Percentiles rank a stretch among this genome's conserved stretches.
Evolutionary conservation across 805 yeast species (phyloP).

Genomic region (Candida dendrica): DNA sequence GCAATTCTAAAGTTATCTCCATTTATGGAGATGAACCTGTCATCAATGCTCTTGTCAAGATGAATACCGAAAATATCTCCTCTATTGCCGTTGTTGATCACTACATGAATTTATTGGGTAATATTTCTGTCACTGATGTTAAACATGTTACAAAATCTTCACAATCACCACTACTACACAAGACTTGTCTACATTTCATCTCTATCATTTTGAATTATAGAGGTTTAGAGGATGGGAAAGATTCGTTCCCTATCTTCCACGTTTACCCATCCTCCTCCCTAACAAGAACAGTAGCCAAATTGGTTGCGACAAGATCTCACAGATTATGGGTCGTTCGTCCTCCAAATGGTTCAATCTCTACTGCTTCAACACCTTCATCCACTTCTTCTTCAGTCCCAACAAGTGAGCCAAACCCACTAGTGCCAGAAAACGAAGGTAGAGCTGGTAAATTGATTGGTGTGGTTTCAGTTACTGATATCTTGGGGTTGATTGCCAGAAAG

Average conservation of each 20-base stretch:
- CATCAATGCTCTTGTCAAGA: slow-evolving; percentile 77
- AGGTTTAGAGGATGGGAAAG: slow-evolving; percentile 92
- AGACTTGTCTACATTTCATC: slow-evolving; percentile 81
- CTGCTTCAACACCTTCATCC: slow-evolving; percentile 12
- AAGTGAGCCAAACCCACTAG: slow-evolving; percentile 20
- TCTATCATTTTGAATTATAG: slow-evolving; percentile 79
- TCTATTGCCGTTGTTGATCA: slow-evolving; percentile 90
- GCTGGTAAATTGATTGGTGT: slow-evolving; percentile 88
- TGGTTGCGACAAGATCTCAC: slow-evolving; percentile 93
- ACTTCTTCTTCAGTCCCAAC: slow-evolving; percentile 15
- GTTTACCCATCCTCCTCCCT: slow-evolving; percentile 74
- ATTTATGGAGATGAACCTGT: slow-evolving; percentile 82
- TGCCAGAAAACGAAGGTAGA: slow-evolving; percentile 38
- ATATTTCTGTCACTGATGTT: slow-evolving; percentile 92
- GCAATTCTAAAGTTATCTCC: slow-evolving; percentile 64
- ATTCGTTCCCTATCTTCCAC: slow-evolving; percentile 94
- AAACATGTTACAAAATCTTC: slow-evolving; percentile 81
- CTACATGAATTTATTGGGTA: slow-evolving; percentile 71
- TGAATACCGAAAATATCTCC: slow-evolving; percentile 79
- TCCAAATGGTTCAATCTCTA: slow-evolving; percentile 23
- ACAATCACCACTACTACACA: slow-evolving; percentile 73
- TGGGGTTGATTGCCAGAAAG: slow-evolving; percentile 71
- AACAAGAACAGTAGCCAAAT: slow-evolving; percentile 85
- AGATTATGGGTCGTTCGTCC: slow-evolving; percentile 80
- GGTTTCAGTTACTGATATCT: slow-evolving; percentile 82